Evolutionary conservation across 2,329 filamentous ascomycete genomes (phyloP).

Genomic region (Didymella pomorum): DNA sequence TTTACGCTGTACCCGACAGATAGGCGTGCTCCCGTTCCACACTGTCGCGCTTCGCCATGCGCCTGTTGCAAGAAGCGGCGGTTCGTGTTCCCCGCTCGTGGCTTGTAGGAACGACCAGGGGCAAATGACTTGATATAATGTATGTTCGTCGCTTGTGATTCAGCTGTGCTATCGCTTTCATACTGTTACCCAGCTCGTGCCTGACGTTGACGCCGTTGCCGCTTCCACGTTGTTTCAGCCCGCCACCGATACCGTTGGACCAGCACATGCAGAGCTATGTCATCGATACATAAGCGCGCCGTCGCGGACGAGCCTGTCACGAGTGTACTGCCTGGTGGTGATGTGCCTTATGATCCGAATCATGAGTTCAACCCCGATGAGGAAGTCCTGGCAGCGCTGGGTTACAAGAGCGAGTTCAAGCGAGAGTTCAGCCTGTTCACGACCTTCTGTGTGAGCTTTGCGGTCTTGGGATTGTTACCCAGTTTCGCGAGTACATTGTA

Average conservation of each 20-base stretch:
- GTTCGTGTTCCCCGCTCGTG: conserved; percentile 22
- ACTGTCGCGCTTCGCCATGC: conserved; percentile 11
- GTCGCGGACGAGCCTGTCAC: conserved; percentile 62
- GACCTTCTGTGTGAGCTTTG: conserved; percentile 77
- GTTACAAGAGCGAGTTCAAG: conserved; percentile 70
- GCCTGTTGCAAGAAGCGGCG: conserved; percentile 11
- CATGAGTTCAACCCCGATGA: conserved; percentile 63
- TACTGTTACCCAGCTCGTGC: not conserved
- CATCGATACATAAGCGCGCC: conserved; percentile 18
- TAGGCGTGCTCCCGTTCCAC: conserved; percentile 18
- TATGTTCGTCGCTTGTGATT: conserved; percentile 5
- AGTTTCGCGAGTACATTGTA: conserved; percentile 75
- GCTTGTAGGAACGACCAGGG: conserved; percentile 3
- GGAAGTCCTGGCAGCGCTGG: conserved; percentile 67
- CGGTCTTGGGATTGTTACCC: conserved; percentile 73
- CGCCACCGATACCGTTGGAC: conserved; percentile 1
- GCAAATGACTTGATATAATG: conserved; percentile 19
- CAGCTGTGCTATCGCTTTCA: not conserved
- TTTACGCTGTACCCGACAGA: conserved; percentile 20
- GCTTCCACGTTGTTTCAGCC: conserved; percentile 7
- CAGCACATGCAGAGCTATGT: conserved; percentile 15
- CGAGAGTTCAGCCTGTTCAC: conserved; percentile 78
- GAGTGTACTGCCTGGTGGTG: conserved; percentile 59
- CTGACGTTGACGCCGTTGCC: conserved; percentile 5
- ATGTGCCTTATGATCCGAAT: conserved; percentile 57